Evolutionary conservation across 1,284 basidiomycete species (phyloP).

Genomic region (Trametes hirsuta): DNA sequence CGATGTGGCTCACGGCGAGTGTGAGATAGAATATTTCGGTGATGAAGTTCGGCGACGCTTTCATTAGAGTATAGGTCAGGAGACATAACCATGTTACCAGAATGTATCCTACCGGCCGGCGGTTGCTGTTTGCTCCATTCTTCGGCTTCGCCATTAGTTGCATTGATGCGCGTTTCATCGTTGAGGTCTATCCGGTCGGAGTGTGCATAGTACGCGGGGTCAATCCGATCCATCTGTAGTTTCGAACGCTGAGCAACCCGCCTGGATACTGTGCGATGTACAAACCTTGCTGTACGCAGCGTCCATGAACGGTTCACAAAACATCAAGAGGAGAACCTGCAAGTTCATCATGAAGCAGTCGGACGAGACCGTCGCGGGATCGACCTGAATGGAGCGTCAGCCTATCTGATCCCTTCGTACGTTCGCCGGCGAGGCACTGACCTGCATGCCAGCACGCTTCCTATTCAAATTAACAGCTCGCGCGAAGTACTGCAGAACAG

Average conservation of each 20-base stretch:
- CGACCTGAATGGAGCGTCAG: slow-evolving; percentile 55
- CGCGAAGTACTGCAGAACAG: slow-evolving; percentile 85
- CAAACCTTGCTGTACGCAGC: slow-evolving; percentile 84
- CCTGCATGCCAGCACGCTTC: slow-evolving; percentile 90
- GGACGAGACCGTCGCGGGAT: slow-evolving; percentile 82
- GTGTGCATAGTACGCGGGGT: slow-evolving; percentile 79
- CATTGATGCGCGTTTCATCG: slow-evolving; percentile 92
- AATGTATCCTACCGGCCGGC: slow-evolving; percentile 42
- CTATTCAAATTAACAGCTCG: slow-evolving; percentile 77
- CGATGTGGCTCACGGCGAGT: slow-evolving; percentile 85
- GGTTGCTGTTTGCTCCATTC: slow-evolving; percentile 66
- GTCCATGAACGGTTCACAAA: slow-evolving; percentile 98
- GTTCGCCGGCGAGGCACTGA: slow-evolving; percentile 31
- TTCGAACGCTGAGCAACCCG: background rate
- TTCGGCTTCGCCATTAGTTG: slow-evolving; percentile 82
- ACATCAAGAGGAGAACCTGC: slow-evolving; percentile 80
- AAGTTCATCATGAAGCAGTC: slow-evolving; percentile 96
- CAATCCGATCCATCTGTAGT: slow-evolving; percentile 86
- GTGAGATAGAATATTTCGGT: slow-evolving; percentile 93
- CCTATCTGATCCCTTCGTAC: rapidly evolving
- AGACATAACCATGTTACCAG: background rate
- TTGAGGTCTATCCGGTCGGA: slow-evolving; percentile 73
- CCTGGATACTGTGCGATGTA: background rate
- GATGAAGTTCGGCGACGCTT: slow-evolving; percentile 85
- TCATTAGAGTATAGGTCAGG: background rate